Evolutionary conservation across 2,329 filamentous ascomycete species (phyloP).

Genomic region (Colletotrichum sojae): DNA sequence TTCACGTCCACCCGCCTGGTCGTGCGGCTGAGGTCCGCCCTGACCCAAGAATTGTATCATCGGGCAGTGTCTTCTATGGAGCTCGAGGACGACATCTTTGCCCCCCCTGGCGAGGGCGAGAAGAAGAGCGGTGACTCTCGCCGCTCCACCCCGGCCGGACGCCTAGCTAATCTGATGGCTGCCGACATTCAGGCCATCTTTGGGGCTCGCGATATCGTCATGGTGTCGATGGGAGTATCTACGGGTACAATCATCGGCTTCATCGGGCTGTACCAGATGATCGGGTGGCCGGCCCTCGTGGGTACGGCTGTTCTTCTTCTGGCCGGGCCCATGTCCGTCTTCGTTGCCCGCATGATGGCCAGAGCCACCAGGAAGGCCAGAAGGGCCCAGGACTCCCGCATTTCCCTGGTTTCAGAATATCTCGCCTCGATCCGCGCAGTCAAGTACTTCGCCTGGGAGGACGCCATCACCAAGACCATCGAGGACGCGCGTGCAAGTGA

Average conservation of each 20-base stretch:
- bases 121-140: conserved; percentile 44
- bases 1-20: conserved; percentile 70
- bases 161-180: conserved; percentile 70
- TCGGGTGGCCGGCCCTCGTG: conserved; percentile 69
- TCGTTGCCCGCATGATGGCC: conserved; percentile 65
- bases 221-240: conserved; percentile 61
- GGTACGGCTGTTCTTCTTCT: conserved; percentile 64
- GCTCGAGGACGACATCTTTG: conserved; percentile 68
- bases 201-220: conserved; percentile 65
- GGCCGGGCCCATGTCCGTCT: conserved; percentile 64
- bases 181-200: conserved; percentile 71
- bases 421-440: conserved; percentile 70
- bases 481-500: conserved; percentile 64
- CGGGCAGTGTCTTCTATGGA: conserved; percentile 70
- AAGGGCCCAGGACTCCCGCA: conserved; percentile 68
- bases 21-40: conserved; percentile 68
- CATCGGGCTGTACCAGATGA: conserved; percentile 67
- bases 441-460: conserved; percentile 75
- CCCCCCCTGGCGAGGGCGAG: conserved; percentile 44
- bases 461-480: conserved; percentile 65
- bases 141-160: conserved; percentile 61
- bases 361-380: conserved; percentile 65
- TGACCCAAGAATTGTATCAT: conserved; percentile 72
- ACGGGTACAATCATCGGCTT: conserved; percentile 63
- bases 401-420: conserved; percentile 71